A percentile compares a stretch with the other conserved stretches of the same genome.
Evolutionary conservation across 73 alveolate species (phyloP).

Genomic region (Paramecium primaurelia): DNA sequence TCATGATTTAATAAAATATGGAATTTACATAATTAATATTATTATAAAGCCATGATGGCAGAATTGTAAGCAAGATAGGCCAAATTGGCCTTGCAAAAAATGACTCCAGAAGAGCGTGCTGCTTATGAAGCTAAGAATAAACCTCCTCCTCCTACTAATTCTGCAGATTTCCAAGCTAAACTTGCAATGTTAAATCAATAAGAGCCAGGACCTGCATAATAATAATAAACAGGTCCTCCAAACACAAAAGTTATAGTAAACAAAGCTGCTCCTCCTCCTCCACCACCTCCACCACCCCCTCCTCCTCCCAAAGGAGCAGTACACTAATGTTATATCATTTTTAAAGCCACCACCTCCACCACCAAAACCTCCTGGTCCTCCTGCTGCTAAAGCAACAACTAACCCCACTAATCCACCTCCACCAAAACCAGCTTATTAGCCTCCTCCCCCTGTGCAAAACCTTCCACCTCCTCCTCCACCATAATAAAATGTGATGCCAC

Average conservation of each 20-base stretch:
- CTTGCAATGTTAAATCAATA: not conserved
- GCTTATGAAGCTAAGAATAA: not conserved
- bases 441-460: not conserved
- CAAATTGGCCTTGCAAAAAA: not conserved
- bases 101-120: constrained; percentile 47
- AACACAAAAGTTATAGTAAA: not conserved
- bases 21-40: not conserved
- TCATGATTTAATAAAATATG: not conserved
- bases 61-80: constrained; percentile 19
- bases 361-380: not conserved
- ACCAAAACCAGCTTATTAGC: not conserved
- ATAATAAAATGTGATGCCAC: not conserved
- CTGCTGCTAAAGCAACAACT: not conserved
- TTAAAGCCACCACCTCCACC: constrained; percentile 36
- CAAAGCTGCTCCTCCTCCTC: constrained; percentile 23
- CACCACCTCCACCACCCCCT: constrained; percentile 43
- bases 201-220: not conserved
- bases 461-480: constrained; percentile 29
- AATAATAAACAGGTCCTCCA: not conserved
- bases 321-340: not conserved
- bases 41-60: constrained; percentile 49
- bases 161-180: constrained; percentile 10
- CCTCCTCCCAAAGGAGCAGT: constrained; percentile 32
- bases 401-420: not conserved
- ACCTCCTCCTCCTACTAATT: not conserved